Evolutionary conservation across 2,329 filamentous ascomycete genomes (phyloP).

Genomic region (Myotisia sp.): DNA sequence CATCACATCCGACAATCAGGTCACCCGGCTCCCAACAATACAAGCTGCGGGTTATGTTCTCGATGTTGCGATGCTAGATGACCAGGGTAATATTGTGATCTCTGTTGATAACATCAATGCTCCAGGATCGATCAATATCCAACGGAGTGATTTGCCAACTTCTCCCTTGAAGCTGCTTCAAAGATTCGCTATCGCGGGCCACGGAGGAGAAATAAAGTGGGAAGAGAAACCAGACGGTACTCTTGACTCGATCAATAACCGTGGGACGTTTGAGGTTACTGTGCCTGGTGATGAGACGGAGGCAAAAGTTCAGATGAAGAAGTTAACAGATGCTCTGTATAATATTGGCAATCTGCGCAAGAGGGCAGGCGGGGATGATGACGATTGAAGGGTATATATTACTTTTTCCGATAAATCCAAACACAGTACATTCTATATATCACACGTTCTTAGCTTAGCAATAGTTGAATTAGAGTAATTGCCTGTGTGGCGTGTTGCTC

Average conservation of each 20-base stretch:
- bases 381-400: no score
- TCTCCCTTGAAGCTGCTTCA: constrained; percentile 19
- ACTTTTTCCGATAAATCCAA: no score
- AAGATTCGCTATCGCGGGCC: constrained; percentile 16
- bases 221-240: constrained; percentile 14
- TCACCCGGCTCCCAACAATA: constrained; percentile 40
- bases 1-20: constrained; percentile 36
- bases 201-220: constrained; percentile 18
- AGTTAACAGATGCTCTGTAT: constrained; percentile 21
- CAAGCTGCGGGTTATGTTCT: constrained; percentile 52
- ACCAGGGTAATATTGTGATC: constrained; percentile 28
- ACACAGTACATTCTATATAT: no score
- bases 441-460: no score
- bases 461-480: no score
- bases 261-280: constrained; percentile 19
- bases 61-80: constrained; percentile 31
- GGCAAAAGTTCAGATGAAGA: constrained; percentile 22
- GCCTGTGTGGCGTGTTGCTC: no score
- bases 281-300: constrained; percentile 16
- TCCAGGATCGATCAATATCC: constrained; percentile 34
- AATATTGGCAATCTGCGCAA: constrained; percentile 29
- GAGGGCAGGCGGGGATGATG: constrained; percentile 16
- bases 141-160: constrained; percentile 15
- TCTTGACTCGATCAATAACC: constrained; percentile 18
- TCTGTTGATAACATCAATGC: constrained; percentile 43